A percentile compares a stretch with the other conserved stretches of the same genome.
phyloP scores from a whole-genome alignment of 345 rosid species.

The Fremontodendron californicum region DNA sequence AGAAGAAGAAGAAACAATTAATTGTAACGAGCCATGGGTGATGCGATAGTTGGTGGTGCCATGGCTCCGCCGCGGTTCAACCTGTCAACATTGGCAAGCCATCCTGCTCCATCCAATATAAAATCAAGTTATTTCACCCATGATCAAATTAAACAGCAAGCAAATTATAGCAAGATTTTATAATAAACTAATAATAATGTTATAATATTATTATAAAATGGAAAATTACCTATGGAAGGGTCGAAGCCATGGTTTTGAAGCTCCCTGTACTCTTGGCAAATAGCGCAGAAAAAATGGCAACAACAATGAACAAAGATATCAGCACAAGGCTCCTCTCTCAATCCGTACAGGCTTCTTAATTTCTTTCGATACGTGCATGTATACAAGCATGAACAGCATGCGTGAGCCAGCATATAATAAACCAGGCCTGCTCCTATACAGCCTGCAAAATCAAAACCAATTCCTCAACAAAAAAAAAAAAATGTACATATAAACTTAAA shows the following conservation, averaged over 20 bases:
- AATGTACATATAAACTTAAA: too few species aligned
- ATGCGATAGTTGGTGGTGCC: not conserved
- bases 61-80: not conserved
- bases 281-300: not conserved
- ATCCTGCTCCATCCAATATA: not conserved
- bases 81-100: conserved; percentile 1
- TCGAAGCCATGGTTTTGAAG: conserved; percentile 1
- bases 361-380: conserved; percentile 1
- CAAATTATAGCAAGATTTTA: not conserved
- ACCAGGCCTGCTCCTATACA: not conserved
- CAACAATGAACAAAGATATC: not conserved
- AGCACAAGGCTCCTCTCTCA: not conserved
- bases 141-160: not conserved
- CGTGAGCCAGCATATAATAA: not conserved
- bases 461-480: too few species aligned
- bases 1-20: not conserved
- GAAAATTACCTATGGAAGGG: not conserved
- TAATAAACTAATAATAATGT: too few species aligned
- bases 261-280: not conserved
- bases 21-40: not conserved
- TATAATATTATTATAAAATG: too few species aligned
- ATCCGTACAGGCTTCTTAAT: not conserved
- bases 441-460: not conserved
- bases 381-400: not conserved
- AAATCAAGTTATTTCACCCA: not conserved